Evolutionary conservation across 352 stramenopile genomes (phyloP).

Genomic region (Phytophthora lateralis): DNA sequence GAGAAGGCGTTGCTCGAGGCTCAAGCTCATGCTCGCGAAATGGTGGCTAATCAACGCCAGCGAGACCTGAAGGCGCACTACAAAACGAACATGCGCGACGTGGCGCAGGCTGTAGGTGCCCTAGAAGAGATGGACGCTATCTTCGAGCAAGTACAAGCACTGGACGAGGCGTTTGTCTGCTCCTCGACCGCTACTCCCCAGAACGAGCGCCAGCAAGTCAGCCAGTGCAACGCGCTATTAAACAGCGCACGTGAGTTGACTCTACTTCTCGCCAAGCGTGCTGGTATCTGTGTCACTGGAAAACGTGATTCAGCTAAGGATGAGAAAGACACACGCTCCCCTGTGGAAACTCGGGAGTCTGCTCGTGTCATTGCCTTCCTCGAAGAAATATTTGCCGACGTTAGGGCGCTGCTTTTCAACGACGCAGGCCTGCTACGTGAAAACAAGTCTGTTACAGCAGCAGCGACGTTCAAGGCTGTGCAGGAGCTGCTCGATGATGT

Average conservation of each 20-base stretch:
- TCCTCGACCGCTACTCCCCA: neutral
- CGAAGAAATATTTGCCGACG: constrained; percentile 42
- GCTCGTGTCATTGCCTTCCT: constrained; percentile 24
- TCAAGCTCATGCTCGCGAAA: constrained; percentile 48
- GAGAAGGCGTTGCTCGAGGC: constrained; percentile 69
- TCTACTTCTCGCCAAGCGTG: constrained; percentile 56
- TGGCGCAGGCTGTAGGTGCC: constrained; percentile 58
- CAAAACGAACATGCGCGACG: constrained; percentile 50
- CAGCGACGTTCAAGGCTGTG: constrained; percentile 28
- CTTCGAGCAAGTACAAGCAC: constrained; percentile 38
- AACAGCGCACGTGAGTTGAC: constrained; percentile 45
- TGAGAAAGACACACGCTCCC: constrained; percentile 48
- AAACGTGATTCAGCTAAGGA: constrained; percentile 63
- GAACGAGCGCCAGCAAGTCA: constrained; percentile 12
- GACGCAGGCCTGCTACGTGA: constrained; percentile 16
- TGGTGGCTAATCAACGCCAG: constrained; percentile 54
- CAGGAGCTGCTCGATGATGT: constrained; percentile 53
- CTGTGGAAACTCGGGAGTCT: constrained; percentile 40
- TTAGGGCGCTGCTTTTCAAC: constrained; percentile 35
- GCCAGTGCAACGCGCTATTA: constrained; percentile 37
- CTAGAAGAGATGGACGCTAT: constrained; percentile 68
- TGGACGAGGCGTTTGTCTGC: constrained; percentile 37
- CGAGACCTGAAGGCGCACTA: constrained; percentile 67
- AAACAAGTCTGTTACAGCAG: constrained; percentile 20
- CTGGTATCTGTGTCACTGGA: constrained; percentile 65